phyloP scores from a whole-genome alignment of 1,284 basidiomycete genomes.

The Athelia sp. region DNA sequence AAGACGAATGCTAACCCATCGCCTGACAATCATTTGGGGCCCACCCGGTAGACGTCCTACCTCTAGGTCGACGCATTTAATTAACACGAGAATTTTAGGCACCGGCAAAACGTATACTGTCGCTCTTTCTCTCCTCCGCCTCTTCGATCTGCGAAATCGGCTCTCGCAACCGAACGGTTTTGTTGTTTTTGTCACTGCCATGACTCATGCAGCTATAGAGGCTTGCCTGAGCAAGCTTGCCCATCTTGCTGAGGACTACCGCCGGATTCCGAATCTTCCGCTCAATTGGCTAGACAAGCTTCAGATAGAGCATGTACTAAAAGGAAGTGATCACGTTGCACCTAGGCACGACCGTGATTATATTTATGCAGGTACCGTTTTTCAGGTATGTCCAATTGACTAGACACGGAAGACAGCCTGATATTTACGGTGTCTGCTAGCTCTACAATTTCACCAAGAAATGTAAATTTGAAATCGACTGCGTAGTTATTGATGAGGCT shows the following conservation, averaged over 20 bases:
- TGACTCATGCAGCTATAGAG: constrained; percentile 47
- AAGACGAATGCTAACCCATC: constrained; percentile 33
- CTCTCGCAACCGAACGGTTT: constrained; percentile 22
- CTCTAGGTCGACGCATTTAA: background rate
- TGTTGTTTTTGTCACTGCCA: constrained; percentile 41
- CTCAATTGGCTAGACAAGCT: constrained; percentile 35
- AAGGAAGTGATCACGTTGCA: constrained; percentile 31
- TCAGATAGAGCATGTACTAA: constrained; percentile 32
- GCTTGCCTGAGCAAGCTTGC: constrained; percentile 36
- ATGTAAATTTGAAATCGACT: constrained; percentile 32
- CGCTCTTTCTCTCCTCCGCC: constrained; percentile 37
- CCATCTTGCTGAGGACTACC: constrained; percentile 31
- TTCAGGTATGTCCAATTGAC: constrained; percentile 35
- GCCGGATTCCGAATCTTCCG: constrained; percentile 28
- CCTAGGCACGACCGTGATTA: constrained; percentile 14
- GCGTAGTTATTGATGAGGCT: constrained; percentile 42
- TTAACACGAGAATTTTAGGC: constrained; percentile 20
- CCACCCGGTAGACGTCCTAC: constrained; percentile 36
- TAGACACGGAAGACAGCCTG: background rate
- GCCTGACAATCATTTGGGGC: constrained; percentile 43
- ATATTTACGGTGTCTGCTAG: constrained; percentile 17
- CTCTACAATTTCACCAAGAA: constrained; percentile 40
- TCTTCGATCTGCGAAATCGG: constrained; percentile 33
- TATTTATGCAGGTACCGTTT: constrained; percentile 45
- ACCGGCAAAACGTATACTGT: constrained; percentile 49